These are phyloP conservation scores for Pleurotus tuoliensis DNA, from an alignment of 768 basidiomycete species.

Conservation along the genomic window DNA sequence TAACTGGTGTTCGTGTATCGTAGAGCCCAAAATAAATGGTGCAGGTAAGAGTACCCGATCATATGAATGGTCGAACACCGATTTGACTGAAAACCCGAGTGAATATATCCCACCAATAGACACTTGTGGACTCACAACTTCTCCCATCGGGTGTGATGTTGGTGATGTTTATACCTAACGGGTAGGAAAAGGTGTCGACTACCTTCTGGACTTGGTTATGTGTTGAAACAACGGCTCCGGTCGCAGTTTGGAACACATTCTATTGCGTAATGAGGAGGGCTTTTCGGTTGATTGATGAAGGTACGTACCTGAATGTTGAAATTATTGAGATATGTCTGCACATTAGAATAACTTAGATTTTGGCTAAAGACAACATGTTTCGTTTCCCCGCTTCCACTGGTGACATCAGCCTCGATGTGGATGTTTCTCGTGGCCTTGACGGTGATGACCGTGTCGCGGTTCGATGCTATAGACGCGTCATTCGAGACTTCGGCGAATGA, in stretches of 20 bases:
- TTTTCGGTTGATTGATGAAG: background rate
- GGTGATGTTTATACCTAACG: constrained; percentile 41
- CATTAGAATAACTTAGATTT: constrained; percentile 54
- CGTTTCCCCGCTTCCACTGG: constrained; percentile 54
- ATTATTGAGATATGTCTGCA: constrained; percentile 56
- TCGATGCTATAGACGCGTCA: constrained; percentile 35
- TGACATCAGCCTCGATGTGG: constrained; percentile 56
- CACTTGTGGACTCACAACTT: constrained; percentile 27
- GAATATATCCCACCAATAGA: background rate
- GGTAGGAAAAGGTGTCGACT: constrained; percentile 40
- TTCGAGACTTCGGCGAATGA: constrained; percentile 52
- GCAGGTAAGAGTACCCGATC: constrained; percentile 52
- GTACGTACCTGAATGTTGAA: constrained; percentile 32
- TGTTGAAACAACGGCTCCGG: constrained; percentile 31
- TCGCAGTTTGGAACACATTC: constrained; percentile 38
- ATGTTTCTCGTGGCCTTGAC: constrained; percentile 57
- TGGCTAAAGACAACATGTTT: constrained; percentile 63
- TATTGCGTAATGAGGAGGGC: constrained; percentile 14
- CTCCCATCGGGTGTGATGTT: constrained; percentile 27
- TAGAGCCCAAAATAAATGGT: constrained; percentile 55
- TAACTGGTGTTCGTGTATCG: constrained; percentile 55
- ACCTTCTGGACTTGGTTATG: constrained; percentile 39
- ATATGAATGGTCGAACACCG: constrained; percentile 67
- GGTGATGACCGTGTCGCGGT: constrained; percentile 56
- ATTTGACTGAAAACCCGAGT: constrained; percentile 36